phyloP scores from a whole-genome alignment of 371 early-diverging fungal species.

The Fennellomyces sp. region DNA sequence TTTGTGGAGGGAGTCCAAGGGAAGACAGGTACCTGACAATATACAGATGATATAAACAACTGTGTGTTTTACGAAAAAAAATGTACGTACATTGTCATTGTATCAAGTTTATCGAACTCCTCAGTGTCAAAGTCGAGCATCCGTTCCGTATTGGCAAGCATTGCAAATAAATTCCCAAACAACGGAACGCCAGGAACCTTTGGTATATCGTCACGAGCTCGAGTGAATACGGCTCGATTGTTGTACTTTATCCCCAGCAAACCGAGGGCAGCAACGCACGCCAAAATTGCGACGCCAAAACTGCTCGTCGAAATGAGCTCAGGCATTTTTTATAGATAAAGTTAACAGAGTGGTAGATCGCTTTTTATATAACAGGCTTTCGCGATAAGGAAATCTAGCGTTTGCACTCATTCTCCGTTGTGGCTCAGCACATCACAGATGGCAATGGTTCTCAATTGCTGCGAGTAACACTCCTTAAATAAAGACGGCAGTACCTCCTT shows the following conservation, averaged over 20 bases:
- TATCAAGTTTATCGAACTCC: conserved; percentile 8
- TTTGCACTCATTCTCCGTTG: no score
- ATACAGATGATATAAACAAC: background rate
- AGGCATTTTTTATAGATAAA: no score
- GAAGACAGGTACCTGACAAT: conserved; percentile 18
- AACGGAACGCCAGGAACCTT: conserved; percentile 27
- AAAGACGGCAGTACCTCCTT: no score
- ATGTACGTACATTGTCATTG: background rate
- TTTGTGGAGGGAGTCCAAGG: conserved; percentile 24
- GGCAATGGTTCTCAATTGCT: no score
- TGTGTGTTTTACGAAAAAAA: background rate
- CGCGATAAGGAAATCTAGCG: no score
- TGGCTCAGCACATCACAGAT: no score
- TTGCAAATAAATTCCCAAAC: conserved; percentile 21
- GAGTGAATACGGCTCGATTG: conserved; percentile 35
- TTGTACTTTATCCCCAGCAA: conserved; percentile 31
- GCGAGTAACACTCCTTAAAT: no score
- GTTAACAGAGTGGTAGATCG: no score
- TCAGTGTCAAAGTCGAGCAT: conserved; percentile 17
- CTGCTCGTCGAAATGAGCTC: background rate
- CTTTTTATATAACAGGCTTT: no score
- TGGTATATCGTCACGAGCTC: conserved; percentile 28
- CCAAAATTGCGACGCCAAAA: background rate
- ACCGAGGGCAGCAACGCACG: conserved; percentile 14
- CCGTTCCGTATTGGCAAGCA: conserved; percentile 16